Evolutionary conservation across 176 grass and related monocot genomes (phyloP), one percentile per base, ranked within the genome.

Genomic region (Bothriochloa decipiens): DNA sequence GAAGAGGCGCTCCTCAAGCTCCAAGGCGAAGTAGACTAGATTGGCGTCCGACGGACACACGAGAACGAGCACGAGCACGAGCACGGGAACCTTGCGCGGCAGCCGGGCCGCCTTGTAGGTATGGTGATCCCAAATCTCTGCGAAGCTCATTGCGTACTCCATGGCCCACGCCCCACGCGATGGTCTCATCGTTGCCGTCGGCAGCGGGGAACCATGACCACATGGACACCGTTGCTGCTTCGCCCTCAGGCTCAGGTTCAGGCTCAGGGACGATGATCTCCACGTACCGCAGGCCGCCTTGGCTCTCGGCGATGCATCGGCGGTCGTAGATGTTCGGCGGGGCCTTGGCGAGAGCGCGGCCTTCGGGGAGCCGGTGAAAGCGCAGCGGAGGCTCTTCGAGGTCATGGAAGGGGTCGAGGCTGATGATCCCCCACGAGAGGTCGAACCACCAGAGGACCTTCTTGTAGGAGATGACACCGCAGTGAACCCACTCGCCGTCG

Each of bases 361-460:
- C 73, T 2, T 35, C 28, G 4, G 73, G 29, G 73, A 76, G 18
- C 4, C 5, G 2, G 49, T 57, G 73, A 52, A 36, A 55, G 49
- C 22, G 8, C 17, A 76, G 10, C 1, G 6, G 28, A 11, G 17
- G 47, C 2, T 11, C 73, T 26, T 36, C 49, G 18, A 12, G 11
- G 8, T 4, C 16, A 2, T 13, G 3, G 40, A 16, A 4, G 41
- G 18, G 26, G 17, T 79, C 42, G 61, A 27, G 29, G 61, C 62
- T 65, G 61, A 66, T 27, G 61, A 66, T 11, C 26, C 76, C 77
- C 77, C 77, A 80, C 6, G 78, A 80, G 26, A 47, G 77, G 26
- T 79, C 77, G 16, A 79, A 45, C 61, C 40, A 79, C 61, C 40
- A 79, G 40, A 66, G 3, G 0, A 7, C 20, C 2, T 13, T 65